Conservation (phyloP, 1,284 basidiomycete genomes). For the Trametes sp. region DNA sequence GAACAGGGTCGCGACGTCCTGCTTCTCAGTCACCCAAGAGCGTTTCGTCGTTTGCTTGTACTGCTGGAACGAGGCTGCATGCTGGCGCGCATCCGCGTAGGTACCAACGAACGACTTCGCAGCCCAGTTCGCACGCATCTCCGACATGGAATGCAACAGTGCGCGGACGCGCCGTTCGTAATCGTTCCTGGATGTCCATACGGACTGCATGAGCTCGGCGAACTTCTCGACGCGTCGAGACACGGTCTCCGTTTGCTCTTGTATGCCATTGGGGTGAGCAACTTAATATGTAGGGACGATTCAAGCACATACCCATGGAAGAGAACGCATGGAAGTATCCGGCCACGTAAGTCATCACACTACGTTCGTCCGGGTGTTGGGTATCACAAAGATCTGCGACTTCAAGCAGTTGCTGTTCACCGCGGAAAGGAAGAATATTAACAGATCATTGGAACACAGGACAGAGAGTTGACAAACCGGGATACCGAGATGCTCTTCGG, state of each 20-base stretch:
- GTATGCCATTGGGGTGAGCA: not conserved
- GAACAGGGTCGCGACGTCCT: conserved; percentile 89
- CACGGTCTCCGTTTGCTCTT: conserved; percentile 95
- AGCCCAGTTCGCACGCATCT: conserved; percentile 73
- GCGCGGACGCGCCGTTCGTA: conserved; percentile 90
- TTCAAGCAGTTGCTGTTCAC: conserved; percentile 91
- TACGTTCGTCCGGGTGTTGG: conserved; percentile 89
- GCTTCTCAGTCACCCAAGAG: conserved; percentile 88
- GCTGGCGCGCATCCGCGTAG: conserved; percentile 84
- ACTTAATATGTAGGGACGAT: not conserved
- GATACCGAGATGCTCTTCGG: conserved; percentile 87
- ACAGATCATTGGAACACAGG: conserved; percentile 11
- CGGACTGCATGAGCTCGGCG: conserved; percentile 92
- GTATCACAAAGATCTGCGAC: conserved; percentile 96
- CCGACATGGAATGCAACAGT: conserved; percentile 71
- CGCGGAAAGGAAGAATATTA: conserved; percentile 5
- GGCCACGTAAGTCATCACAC: conserved; percentile 95
- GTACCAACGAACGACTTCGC: conserved; percentile 70
- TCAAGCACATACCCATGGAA: conserved; percentile 78
- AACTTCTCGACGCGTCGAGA: conserved; percentile 95
- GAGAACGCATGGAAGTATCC: conserved; percentile 99
- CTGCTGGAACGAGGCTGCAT: conserved; percentile 75
- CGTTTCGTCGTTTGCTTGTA: conserved; percentile 92
- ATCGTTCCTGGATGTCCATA: conserved; percentile 88
- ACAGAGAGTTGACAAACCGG: conserved; percentile 64